phyloP scores from a whole-genome alignment of 2,329 filamentous ascomycete species.

The Septoria linicola region DNA sequence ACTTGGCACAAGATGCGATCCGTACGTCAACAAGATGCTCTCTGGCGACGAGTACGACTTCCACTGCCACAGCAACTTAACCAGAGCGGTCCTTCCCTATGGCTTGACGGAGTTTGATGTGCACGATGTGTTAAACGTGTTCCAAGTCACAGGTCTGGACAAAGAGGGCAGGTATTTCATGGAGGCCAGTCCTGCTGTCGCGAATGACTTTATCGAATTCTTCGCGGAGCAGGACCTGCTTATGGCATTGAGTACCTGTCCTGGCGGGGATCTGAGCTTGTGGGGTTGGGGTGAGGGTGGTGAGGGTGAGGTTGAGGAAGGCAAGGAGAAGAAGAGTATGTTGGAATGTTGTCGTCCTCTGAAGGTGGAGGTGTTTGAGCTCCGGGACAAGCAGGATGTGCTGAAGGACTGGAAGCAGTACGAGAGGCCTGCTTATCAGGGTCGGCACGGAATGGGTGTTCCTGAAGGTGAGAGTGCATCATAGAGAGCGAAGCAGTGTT shows the following conservation, averaged over 20 bases:
- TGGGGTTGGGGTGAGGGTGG: slow-evolving; percentile 72
- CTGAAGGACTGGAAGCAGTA: slow-evolving; percentile 64
- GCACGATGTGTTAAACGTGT: slow-evolving; percentile 83
- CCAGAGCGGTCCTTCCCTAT: slow-evolving; percentile 66
- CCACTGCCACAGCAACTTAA: slow-evolving; percentile 81
- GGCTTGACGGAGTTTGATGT: slow-evolving; percentile 72
- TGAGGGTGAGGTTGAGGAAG: slow-evolving; percentile 53
- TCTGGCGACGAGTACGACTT: slow-evolving; percentile 71
- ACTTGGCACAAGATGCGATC: slow-evolving; percentile 78
- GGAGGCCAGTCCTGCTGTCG: slow-evolving; percentile 58
- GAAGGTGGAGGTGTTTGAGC: slow-evolving; percentile 69
- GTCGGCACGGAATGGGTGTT: slow-evolving; percentile 63
- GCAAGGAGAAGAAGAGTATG: slow-evolving; percentile 65
- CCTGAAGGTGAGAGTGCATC: slow-evolving; percentile 47
- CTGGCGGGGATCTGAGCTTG: slow-evolving; percentile 75
- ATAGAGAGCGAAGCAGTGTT: too few relatives aligned
- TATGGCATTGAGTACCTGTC: slow-evolving; percentile 66
- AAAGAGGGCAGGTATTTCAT: slow-evolving; percentile 74
- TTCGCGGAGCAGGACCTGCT: slow-evolving; percentile 76
- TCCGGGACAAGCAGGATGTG: slow-evolving; percentile 40
- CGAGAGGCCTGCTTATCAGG: slow-evolving; percentile 60
- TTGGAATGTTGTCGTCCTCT: slow-evolving; percentile 69
- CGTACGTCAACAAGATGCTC: slow-evolving; percentile 75
- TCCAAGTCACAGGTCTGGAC: slow-evolving; percentile 79
- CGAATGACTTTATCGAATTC: slow-evolving; percentile 68